phyloP scores from a whole-genome alignment of 2,329 filamentous ascomycete genomes.

The Cladobotryum mycophilum region DNA sequence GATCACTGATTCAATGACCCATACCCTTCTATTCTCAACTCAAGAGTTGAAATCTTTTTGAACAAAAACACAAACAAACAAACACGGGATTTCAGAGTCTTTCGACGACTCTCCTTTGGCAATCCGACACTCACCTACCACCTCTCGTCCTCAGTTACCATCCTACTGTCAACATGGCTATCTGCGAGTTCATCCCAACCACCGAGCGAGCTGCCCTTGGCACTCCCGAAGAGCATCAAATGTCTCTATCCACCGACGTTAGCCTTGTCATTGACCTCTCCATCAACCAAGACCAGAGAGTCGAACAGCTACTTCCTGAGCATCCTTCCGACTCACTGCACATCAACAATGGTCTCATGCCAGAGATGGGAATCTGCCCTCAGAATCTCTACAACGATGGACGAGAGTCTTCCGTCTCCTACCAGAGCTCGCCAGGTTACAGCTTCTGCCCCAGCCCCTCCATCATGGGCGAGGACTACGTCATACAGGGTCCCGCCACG shows the following conservation, averaged over 20 bases:
- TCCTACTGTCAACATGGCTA: background rate
- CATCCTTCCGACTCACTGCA: no score
- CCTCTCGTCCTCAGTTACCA: background rate
- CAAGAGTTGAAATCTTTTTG: background rate
- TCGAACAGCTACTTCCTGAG: no score
- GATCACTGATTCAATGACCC: background rate
- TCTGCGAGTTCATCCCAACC: background rate
- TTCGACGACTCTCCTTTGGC: background rate
- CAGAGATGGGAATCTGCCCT: no score
- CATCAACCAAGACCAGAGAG: no score
- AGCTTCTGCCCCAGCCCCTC: conserved; percentile 6
- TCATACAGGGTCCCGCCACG: conserved; percentile 2
- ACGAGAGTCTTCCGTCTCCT: background rate
- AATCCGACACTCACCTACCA: no score
- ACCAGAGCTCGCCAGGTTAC: conserved; percentile 1
- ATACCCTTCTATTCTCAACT: background rate
- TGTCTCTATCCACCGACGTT: no score
- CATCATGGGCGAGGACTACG: conserved; percentile 3
- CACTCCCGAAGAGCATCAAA: no score
- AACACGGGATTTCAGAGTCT: background rate
- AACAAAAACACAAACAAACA: no score
- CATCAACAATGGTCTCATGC: no score
- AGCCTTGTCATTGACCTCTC: no score
- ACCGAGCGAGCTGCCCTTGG: no score
- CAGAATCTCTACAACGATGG: background rate